Evolutionary conservation across 2,329 filamentous ascomycete species (phyloP), one percentile per base, ranked within the genome.

Genomic region (Penicillium sp.): DNA sequence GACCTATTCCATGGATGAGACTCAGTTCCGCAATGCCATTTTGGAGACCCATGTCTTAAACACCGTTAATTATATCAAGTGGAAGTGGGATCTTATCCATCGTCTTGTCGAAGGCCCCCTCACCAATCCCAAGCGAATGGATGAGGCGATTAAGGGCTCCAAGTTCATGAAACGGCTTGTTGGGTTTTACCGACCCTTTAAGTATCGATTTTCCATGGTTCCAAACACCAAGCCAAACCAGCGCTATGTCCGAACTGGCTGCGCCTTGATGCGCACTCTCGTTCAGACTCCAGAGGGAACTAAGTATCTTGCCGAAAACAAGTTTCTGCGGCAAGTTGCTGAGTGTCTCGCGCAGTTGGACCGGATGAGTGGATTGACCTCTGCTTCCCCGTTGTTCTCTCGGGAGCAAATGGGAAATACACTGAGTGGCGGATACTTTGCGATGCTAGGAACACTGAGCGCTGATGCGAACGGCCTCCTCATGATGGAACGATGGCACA

Each of bases 281-380:
- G 82, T 98, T 13, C 91, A 96, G 70, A 96, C 90, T 1, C 77
- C 87, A 0, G 92, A 98, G 73, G 95, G 96, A 5, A 84, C 90
- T 48, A 89, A 86, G 66, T 96, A 96, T 68, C 78, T 99, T 54
- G 86, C 88, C 31, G 93, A 97, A 69, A 96, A 93, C 78, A 99
- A 99, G 75, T 81, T 98, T 53, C 80, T 99, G 37, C 85, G 93
- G 56, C 96, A 99, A 75, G 88, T 99, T 65, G 93, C 93, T 25
- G 95, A 99, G 75, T 99, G 95, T 69, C 81, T 99, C 39, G 93
- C 95, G 50, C 95, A 99, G 72, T 91, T 96, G 62, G 95, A 98
- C 74, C 90, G 91, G 54, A 91, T 93, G 77, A 87, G 84, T 64
- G 85, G 78, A 1, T 64, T 80, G 5, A 95, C 93, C 1, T 81